phyloP scores from a whole-genome alignment of 192 early-diverging fungal genomes.

The Helicostylum pulchrum region DNA sequence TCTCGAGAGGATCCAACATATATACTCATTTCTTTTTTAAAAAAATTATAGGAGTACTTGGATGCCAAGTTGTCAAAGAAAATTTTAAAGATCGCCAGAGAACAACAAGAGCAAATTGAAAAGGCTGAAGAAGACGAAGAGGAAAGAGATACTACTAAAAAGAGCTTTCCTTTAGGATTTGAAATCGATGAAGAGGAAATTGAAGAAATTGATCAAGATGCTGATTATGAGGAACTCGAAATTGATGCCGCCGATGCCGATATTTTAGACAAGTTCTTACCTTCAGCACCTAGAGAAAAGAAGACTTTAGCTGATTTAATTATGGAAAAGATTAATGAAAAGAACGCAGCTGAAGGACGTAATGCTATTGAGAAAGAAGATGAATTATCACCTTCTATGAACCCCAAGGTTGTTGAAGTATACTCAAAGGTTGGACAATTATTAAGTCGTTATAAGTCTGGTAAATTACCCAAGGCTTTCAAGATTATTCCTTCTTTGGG shows the following conservation, averaged over 20 bases:
- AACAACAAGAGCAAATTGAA: conserved; percentile 90
- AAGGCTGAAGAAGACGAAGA: conserved; percentile 45
- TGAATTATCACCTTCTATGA: conserved; percentile 53
- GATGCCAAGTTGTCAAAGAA: conserved; percentile 89
- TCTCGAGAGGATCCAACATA: neutral
- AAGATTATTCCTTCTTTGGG: conserved; percentile 94
- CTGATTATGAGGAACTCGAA: conserved; percentile 70
- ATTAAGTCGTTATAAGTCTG: conserved; percentile 89
- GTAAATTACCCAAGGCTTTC: conserved; percentile 95
- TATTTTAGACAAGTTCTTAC: conserved; percentile 90
- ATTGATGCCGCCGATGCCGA: conserved; percentile 77
- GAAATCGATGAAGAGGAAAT: conserved; percentile 62
- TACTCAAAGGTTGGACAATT: conserved; percentile 93
- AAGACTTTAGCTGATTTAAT: conserved; percentile 94
- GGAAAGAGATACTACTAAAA: conserved; percentile 29
- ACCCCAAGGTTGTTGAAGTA: conserved; percentile 91
- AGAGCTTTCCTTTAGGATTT: conserved; percentile 20
- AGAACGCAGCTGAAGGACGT: conserved; percentile 49
- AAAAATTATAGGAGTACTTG: conserved; percentile 54
- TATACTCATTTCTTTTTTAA: no score
- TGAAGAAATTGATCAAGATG: conserved; percentile 64
- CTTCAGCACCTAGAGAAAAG: conserved; percentile 74
- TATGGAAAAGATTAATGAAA: conserved; percentile 90
- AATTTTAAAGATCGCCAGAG: conserved; percentile 81
- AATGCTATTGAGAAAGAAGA: conserved; percentile 38